Evolutionary conservation across 805 yeast genomes (phyloP), one percentile per base, ranked within the genome.

Genomic region (Schizosaccharomyces osmophilus): DNA sequence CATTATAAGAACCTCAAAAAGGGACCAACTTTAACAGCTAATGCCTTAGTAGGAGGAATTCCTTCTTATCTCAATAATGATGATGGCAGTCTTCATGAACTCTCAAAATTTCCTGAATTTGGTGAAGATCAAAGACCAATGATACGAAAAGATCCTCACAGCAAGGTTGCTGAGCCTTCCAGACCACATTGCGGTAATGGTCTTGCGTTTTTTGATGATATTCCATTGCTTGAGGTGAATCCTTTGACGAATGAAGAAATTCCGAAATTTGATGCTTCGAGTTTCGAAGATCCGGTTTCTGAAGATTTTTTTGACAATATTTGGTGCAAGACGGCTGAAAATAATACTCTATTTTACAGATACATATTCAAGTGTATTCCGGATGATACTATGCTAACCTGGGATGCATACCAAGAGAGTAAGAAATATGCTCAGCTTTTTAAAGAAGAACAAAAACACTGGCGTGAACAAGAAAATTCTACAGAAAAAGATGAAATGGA

Each of bases 301-400:
- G 84, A 79, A n/a, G 79, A 79, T 1, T 93, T 93, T 69, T 87
- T 81, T 67, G 89, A 85, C 66, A 96, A 87, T 66, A 70, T 83
- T 6, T 90, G 96, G 96, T 79, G 77, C 69, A 83, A 83, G 4
- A 81, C 80, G 67, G 97, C 98, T 0, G 74, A 84, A 61, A 77
- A 89, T 67, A 93, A 93, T 68, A 87, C 97, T 0, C 76, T 79
- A 63, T 73, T 94, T 1, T 93, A 79, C 73, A 77, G 96, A 64
- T 75, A 84, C 70, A 85, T 93, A 1, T 93, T 93, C 77, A 89
- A 89, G 65, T 82, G 87, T 64, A 98, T 94, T 69, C 99, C 99
- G 0, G 98, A 93, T 71, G 87, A 90, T 69, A 76, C 80, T 5
- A 97, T 90, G n/a, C 77, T 77, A 29, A 79, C 88, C 0, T 93